These are phyloP conservation scores for Mucor velutinosus DNA, from an alignment of 371 early-diverging fungal genomes.

Conservation along the genomic window DNA sequence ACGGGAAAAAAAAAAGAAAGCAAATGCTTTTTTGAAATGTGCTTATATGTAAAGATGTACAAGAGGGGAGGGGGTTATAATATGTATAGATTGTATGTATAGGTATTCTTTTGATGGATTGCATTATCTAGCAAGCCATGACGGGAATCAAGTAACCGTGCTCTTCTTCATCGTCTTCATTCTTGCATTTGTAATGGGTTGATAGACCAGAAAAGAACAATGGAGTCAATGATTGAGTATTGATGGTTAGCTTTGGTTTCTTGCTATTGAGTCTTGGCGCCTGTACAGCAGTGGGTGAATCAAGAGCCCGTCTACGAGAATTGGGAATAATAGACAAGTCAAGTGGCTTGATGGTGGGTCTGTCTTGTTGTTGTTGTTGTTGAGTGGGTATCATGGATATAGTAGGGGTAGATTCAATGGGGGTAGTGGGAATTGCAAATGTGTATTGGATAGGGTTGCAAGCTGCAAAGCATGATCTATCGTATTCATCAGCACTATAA, in stretches of 20 bases:
- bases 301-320: slow-evolving; percentile 25
- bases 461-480: slow-evolving; percentile 29
- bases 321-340: slow-evolving; percentile 33
- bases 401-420: background rate
- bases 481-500: slow-evolving; percentile 36
- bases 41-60: background rate
- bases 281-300: slow-evolving; percentile 1
- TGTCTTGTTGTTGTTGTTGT: background rate
- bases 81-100: background rate
- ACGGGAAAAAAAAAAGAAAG: background rate
- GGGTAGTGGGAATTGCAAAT: background rate
- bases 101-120: background rate
- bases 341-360: slow-evolving; percentile 27
- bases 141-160: slow-evolving; percentile 28
- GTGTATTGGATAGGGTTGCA: slow-evolving; percentile 10
- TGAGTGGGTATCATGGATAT: background rate
- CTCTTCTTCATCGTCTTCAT: slow-evolving; percentile 31
- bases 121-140: slow-evolving; percentile 6
- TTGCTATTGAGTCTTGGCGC: slow-evolving; percentile 10
- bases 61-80: background rate
- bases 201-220: slow-evolving; percentile 35
- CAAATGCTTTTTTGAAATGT: background rate
- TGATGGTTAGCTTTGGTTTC: slow-evolving; percentile 31
- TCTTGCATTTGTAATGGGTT: slow-evolving; percentile 34
- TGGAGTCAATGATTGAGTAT: slow-evolving; percentile 31